A percentile compares a stretch with the other conserved stretches of the same genome.
phyloP scores from a whole-genome alignment of 1,139 yeast species.

The Debaryomyces udenii region DNA sequence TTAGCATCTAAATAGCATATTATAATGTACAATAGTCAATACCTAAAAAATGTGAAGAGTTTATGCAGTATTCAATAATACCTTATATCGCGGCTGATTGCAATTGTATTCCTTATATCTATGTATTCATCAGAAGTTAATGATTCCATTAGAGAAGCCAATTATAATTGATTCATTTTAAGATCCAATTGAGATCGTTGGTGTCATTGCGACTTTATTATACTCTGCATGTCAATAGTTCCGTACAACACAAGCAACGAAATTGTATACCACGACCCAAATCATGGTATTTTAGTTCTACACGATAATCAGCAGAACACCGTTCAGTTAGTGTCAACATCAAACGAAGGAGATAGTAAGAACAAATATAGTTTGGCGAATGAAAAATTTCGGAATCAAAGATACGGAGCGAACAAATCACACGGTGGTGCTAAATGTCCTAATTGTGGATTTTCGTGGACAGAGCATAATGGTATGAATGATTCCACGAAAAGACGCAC shows the following conservation, averaged over 20 bases:
- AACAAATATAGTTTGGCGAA: slow-evolving; percentile 1
- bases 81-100: too few species aligned
- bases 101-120: neutral
- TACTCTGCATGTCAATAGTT: slow-evolving; percentile 38
- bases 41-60: neutral
- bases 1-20: slow-evolving; percentile 3
- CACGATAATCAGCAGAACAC: slow-evolving; percentile 47
- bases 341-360: slow-evolving; percentile 7
- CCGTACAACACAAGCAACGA: slow-evolving; percentile 39
- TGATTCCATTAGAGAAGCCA: neutral
- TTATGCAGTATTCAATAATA: slow-evolving; percentile 2
- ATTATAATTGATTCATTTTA: neutral
- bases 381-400: slow-evolving; percentile 5
- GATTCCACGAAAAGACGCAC: slow-evolving; percentile 1
- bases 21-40: slow-evolving; percentile 9
- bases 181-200: neutral
- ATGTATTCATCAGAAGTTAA: neutral
- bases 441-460: slow-evolving; percentile 45
- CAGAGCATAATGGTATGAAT: neutral
- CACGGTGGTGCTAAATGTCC: slow-evolving; percentile 33
- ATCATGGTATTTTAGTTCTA: slow-evolving; percentile 45
- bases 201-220: neutral
- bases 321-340: slow-evolving; percentile 35
- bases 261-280: slow-evolving; percentile 42
- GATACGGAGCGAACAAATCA: slow-evolving; percentile 10